These are phyloP conservation scores for Zymoseptoria crescenta DNA, from an alignment of 2,329 filamentous ascomycete genomes.

Conservation along the genomic window DNA sequence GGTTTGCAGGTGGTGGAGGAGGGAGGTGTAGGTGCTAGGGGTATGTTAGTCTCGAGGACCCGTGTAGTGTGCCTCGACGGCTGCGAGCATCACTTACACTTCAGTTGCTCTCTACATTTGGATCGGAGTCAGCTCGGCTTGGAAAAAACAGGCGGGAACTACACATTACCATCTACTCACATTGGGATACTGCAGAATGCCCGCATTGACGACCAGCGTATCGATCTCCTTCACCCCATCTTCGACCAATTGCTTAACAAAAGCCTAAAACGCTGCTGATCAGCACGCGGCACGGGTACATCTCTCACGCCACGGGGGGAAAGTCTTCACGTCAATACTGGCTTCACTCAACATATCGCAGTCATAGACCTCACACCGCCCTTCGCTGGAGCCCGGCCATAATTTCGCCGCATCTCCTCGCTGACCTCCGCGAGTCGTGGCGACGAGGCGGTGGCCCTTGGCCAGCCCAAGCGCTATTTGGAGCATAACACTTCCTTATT, in stretches of 20 bases:
- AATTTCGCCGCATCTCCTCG: conserved; percentile 3
- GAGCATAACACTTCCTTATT: too few relatives aligned
- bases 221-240: conserved; percentile 34
- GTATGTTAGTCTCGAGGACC: background rate
- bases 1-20: conserved; percentile 49
- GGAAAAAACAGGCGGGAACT: background rate
- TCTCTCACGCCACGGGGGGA: background rate
- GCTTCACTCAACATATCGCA: conserved; percentile 48
- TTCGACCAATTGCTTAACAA: conserved; percentile 5
- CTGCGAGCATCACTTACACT: conserved; percentile 37
- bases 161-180: conserved; percentile 31
- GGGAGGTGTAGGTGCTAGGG: conserved; percentile 44
- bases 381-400: conserved; percentile 6
- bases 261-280: conserved; percentile 1
- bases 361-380: conserved; percentile 9
- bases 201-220: conserved; percentile 51
- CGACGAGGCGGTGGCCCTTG: conserved; percentile 43
- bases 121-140: background rate
- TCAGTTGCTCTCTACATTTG: conserved; percentile 42
- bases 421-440: conserved; percentile 33
- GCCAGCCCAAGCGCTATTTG: too few relatives aligned
- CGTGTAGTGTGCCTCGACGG: conserved; percentile 7
- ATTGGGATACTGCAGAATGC: conserved; percentile 50
- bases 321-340: conserved; percentile 40
- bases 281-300: background rate